Evolutionary conservation across 495 filamentous ascomycete species (phyloP), one percentile per base, ranked within the genome.

Genomic region (Penicillium ochrochloron): DNA sequence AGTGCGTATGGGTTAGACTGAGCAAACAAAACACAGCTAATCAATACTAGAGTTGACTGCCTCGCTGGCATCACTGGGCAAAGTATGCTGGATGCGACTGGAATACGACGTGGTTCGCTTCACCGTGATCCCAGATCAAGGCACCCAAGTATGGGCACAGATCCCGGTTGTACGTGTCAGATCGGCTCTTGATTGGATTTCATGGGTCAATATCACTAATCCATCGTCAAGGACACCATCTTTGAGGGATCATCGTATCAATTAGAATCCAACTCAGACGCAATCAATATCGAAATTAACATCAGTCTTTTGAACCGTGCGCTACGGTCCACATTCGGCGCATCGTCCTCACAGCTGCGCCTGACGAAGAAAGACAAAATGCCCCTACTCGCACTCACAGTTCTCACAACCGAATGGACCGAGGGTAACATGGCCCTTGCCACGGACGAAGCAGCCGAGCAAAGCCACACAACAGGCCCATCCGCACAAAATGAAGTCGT

Each of bases 231-330:
- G 86, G 90, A 95, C 68, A 86, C 89, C 62, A 91, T 99, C 66
- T 97, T 98, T 77, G 91, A 95, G 71, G 59, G 70, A 23, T 74
- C 35, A 9, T 58, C 76, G 25, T 97, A 97, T 82, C 85, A 84
- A 64, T 84, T 98, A 67, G 88, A 96, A 76, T 95, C 93, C 68
- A 91, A 90, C 66, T 89, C 80, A 70, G 62, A 86, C 72, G 88
- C 91, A 52, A 96, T 98, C 76, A 97, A 98, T 80, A 91, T 99
- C 62, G 93, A 97, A 79, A 86, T 98, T 15, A 93, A 96, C 50
- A 85, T 99, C 50, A 79, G 81, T 10, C 85, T 89, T 19, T 86
- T 99, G 27, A 88, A 90, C 64, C 90, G 92, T 55, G 94, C 96
- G 3, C 88, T 99, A 50, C 91, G 90, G 66, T 96, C 93, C 39